These are phyloP conservation scores for Periconia sp. DNA, from an alignment of 2,329 filamentous ascomycete species.

Conservation along the genomic window DNA sequence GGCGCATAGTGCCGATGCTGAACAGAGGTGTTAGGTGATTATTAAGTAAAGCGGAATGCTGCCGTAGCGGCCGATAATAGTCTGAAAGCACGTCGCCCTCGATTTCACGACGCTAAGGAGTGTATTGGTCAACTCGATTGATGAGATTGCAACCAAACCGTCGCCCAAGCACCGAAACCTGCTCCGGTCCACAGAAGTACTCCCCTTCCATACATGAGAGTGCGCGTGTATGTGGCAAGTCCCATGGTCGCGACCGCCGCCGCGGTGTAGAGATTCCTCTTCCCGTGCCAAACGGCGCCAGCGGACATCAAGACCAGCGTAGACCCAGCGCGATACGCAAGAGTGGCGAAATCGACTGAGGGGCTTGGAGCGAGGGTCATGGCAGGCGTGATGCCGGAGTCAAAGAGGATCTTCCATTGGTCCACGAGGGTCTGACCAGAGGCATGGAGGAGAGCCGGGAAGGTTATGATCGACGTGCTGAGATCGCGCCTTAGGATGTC, in stretches of 20 bases:
- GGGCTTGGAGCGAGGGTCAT: conserved; percentile 18
- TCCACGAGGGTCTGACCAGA: conserved; percentile 12
- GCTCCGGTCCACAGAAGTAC: conserved; percentile 13
- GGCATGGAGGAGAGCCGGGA: conserved; percentile 21
- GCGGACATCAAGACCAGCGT: background rate
- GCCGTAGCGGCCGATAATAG: too few species aligned
- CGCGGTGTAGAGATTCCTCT: conserved; percentile 14
- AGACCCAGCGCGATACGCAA: conserved; percentile 13
- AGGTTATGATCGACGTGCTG: conserved; percentile 17
- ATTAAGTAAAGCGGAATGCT: too few species aligned
- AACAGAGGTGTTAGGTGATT: too few species aligned
- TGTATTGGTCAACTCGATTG: too few species aligned
- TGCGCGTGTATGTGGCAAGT: conserved; percentile 17
- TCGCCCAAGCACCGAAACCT: conserved; percentile 18
- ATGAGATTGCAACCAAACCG: conserved; percentile 1
- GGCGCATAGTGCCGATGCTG: too few species aligned
- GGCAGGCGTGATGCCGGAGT: conserved; percentile 23
- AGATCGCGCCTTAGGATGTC: conserved; percentile 19
- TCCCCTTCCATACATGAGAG: conserved; percentile 22
- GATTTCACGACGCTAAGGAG: too few species aligned
- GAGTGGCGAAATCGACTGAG: conserved; percentile 17
- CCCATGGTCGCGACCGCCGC: conserved; percentile 17
- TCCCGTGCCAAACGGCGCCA: conserved; percentile 4
- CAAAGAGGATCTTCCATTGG: conserved; percentile 26
- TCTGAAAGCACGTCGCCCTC: too few species aligned